A percentile compares a stretch with the other conserved stretches of the same genome.
Evolutionary conservation across 2,329 filamentous ascomycete genomes (phyloP).

Genomic region (Parasarocladium wereldwijsianum): DNA sequence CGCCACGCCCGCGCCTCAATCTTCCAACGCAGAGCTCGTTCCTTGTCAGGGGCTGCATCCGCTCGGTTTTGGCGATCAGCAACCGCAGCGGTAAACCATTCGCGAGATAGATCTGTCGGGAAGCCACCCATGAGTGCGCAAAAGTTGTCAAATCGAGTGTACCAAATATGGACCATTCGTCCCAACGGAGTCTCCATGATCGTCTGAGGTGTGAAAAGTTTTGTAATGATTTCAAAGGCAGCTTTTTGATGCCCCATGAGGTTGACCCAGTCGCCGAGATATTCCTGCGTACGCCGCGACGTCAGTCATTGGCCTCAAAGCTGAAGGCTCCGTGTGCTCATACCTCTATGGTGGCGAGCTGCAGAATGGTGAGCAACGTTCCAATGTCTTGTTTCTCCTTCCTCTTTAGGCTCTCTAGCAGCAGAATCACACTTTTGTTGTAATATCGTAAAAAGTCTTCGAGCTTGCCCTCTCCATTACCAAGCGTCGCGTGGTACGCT

Average conservation of each 20-base stretch:
- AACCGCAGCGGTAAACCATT: slow-evolving; percentile 61
- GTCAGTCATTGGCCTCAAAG: slow-evolving; percentile 5
- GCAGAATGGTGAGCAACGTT: slow-evolving; percentile 74
- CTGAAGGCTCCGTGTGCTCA: slow-evolving; percentile 9
- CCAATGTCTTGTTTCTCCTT: slow-evolving; percentile 57
- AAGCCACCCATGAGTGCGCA: slow-evolving; percentile 71
- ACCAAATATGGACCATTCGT: slow-evolving; percentile 73
- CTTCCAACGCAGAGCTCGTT: slow-evolving; percentile 49
- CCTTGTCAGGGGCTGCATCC: slow-evolving; percentile 40
- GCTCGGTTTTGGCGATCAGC: slow-evolving; percentile 48
- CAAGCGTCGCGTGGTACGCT: slow-evolving; percentile 69
- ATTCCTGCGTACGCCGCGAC: slow-evolving; percentile 60
- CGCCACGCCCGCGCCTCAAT: slow-evolving; percentile 52
- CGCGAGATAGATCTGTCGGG: slow-evolving; percentile 54
- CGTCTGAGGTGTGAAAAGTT: slow-evolving; percentile 63
- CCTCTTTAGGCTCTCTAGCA: slow-evolving; percentile 57
- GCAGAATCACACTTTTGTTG: slow-evolving; percentile 67
- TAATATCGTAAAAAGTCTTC: slow-evolving; percentile 80
- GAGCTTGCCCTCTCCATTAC: slow-evolving; percentile 56
- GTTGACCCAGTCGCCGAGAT: slow-evolving; percentile 89
- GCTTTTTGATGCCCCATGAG: slow-evolving; percentile 86
- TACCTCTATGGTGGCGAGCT: slow-evolving; percentile 89
- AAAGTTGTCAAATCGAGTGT: slow-evolving; percentile 74
- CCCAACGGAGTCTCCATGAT: slow-evolving; percentile 57
- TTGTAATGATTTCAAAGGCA: slow-evolving; percentile 65